Evolutionary conservation across 306 rosid species (phyloP).

Genomic region (Biancaea sappan): DNA sequence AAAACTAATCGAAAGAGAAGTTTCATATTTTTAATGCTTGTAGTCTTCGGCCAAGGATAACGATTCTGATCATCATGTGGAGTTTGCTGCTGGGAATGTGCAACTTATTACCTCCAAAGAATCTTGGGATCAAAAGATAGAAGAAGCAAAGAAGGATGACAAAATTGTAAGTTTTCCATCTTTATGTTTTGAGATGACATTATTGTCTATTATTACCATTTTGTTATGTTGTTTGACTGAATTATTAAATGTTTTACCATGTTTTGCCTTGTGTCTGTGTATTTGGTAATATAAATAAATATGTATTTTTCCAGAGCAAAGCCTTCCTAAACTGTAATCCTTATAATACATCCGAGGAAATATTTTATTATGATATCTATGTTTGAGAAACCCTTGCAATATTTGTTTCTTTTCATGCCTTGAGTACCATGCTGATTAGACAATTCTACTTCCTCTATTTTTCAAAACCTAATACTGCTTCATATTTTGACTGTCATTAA

Average conservation of each 20-base stretch:
- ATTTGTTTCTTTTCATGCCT: background rate
- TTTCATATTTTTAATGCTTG: slow-evolving; percentile 34
- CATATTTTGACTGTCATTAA: background rate
- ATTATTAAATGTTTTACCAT: background rate
- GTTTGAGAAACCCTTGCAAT: background rate
- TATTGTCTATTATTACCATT: slow-evolving; percentile 25
- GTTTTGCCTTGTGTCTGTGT: background rate
- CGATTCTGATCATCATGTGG: slow-evolving; percentile 53
- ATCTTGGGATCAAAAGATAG: slow-evolving; percentile 75
- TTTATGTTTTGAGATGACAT: slow-evolving; percentile 11
- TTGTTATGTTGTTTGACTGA: slow-evolving; percentile 17
- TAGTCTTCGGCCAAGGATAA: slow-evolving; percentile 42
- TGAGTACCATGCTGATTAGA: slow-evolving; percentile 5
- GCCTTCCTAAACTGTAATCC: background rate
- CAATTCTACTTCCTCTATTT: background rate
- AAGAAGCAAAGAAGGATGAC: slow-evolving; percentile 68
- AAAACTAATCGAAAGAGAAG: slow-evolving; percentile 27
- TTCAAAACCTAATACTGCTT: background rate
- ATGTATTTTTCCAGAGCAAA: slow-evolving; percentile 4
- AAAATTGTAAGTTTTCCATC: slow-evolving; percentile 57
- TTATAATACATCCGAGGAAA: background rate
- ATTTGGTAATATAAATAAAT: background rate
- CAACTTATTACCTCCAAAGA: slow-evolving; percentile 63
- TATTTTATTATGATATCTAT: background rate
- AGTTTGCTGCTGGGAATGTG: slow-evolving; percentile 68